Conservation (phyloP, 257 asterid genomes). For the Gardenia jasminoides region DNA sequence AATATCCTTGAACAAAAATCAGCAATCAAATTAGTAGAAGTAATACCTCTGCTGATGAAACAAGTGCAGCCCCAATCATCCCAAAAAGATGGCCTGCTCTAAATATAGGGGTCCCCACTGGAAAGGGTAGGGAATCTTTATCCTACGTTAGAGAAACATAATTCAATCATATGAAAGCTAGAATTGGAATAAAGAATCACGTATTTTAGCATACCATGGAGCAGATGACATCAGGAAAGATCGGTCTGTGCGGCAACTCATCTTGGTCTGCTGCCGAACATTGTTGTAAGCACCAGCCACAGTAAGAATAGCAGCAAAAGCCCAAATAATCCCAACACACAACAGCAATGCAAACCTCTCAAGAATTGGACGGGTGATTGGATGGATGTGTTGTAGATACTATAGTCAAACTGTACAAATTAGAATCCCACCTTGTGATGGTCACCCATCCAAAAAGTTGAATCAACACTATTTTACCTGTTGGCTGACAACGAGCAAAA, state of each 20-base stretch:
- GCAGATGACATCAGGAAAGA: slow-evolving; percentile 76
- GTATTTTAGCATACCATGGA: slow-evolving; percentile 59
- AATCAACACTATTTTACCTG: slow-evolving; percentile 47
- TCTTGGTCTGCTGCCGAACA: slow-evolving; percentile 51
- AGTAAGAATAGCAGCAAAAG: slow-evolving; percentile 96
- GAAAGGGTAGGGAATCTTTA: slow-evolving; percentile 42
- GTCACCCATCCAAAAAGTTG: background rate
- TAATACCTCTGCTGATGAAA: slow-evolving; percentile 90
- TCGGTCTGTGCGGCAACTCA: slow-evolving; percentile 83
- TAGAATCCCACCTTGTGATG: slow-evolving; percentile 4
- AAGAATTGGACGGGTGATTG: slow-evolving; percentile 51
- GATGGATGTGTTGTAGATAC: slow-evolving; percentile 77
- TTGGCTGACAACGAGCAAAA: slow-evolving; percentile 70
- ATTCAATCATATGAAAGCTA: background rate
- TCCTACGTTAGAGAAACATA: slow-evolving; percentile 42
- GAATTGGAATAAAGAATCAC: background rate
- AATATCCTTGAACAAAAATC: background rate
- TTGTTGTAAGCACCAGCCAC: slow-evolving; percentile 94
- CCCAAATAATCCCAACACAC: slow-evolving; percentile 72
- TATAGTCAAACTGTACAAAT: slow-evolving; percentile 28
- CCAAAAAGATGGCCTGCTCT: slow-evolving; percentile 92
- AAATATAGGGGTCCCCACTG: slow-evolving; percentile 42
- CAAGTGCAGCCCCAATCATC: slow-evolving; percentile 97
- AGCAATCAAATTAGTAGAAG: background rate
- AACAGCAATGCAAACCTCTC: slow-evolving; percentile 91